Evolutionary conservation across 169 alveolate genomes (phyloP), one percentile per base, ranked within the genome.

Genomic region (Eimeria zaria): DNA sequence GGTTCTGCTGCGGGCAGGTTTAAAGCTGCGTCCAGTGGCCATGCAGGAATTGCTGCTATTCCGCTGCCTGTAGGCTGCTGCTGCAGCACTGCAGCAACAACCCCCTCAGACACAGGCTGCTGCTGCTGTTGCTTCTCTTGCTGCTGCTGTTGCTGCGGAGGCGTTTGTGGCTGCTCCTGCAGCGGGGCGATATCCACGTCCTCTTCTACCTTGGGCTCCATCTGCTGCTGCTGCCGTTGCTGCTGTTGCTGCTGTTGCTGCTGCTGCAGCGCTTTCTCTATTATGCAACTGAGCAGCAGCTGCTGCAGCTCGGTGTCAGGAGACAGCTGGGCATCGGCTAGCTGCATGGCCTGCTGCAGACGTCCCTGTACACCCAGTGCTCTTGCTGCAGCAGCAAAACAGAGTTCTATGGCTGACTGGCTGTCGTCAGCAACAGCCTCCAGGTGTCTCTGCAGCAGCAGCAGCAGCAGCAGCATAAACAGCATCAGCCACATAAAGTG

Each of bases 351-450:
- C 12, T 39, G 69, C 96, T 94, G 96, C 78, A 83, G 89, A 44
- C 30, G 60, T 33, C 93, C 93, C 33, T 55, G 78, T 24, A n/a
- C 87, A 74, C 69, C 53, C 80, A 55, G 76, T 16, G 71, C 88
- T 27, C 24, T 22, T 0, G 96, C 93, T 11, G 64, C 83, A 27
- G 60, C 64, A 36, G 93, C 85, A 44, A 39, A 71, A 41, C 87
- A 67, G 41, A 80, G 78, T 67, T 78, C 93, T 18, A 83, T 24
- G 55, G 71, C 69, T 22, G 89, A 81, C 62, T 94, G 94, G 51
- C 71, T n/a, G 74, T 94, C 96, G 74, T 94, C 96, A 1, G 95
- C 95, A 9, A 84, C 96, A 1, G 96, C 93, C 62, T 58, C 94
- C 62, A 84, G 71, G 18, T 62, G 62, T 55, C 71, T 80, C 96